Percentiles rank a stretch among this genome's conserved stretches.
These are phyloP conservation scores for Phaeomoniella chlamydospora DNA, from an alignment of 2,329 filamentous ascomycete genomes.

Conservation along the genomic window DNA sequence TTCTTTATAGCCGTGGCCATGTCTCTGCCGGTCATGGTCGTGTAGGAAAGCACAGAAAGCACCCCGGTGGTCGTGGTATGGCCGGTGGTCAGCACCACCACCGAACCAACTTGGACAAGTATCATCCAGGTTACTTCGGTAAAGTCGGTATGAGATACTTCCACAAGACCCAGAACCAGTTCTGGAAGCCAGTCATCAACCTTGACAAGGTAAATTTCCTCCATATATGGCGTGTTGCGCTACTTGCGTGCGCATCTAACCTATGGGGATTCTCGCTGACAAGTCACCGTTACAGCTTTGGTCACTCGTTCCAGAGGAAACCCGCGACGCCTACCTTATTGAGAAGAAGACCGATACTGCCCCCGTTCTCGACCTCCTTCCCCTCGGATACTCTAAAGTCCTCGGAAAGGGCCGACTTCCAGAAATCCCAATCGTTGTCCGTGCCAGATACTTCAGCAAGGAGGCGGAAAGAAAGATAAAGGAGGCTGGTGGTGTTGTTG, in stretches of 20 bases:
- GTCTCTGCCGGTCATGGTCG: conserved; percentile 97
- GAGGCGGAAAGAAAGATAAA: conserved; percentile 99
- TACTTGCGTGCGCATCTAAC: background rate
- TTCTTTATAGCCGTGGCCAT: conserved; percentile 65
- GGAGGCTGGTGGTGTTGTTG: conserved; percentile 87
- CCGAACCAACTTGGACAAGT: conserved; percentile 83
- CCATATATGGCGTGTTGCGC: too few species aligned
- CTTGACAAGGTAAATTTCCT: conserved; percentile 73
- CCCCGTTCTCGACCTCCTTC: conserved; percentile 93
- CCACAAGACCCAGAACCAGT: conserved; percentile 90
- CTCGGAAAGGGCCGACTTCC: conserved; percentile 96
- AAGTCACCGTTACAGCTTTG: conserved; percentile 54
- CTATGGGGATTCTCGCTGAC: conserved; percentile 8
- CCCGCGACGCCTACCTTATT: conserved; percentile 80
- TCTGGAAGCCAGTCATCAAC: conserved; percentile 99
- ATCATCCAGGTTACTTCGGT: conserved; percentile 62
- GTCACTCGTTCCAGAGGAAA: conserved; percentile 85
- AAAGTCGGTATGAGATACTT: conserved; percentile 93
- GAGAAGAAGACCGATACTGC: conserved; percentile 77
- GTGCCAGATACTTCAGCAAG: conserved; percentile 87
- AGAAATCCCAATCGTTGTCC: conserved; percentile 83
- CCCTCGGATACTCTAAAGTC: conserved; percentile 96
- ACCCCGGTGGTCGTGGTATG: conserved; percentile 65
- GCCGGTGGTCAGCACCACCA: conserved; percentile 99
- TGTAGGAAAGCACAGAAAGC: conserved; percentile 97